Evolutionary conservation across 202 grass and related monocot genomes (phyloP).

Genomic region (Panicum virgatum): DNA sequence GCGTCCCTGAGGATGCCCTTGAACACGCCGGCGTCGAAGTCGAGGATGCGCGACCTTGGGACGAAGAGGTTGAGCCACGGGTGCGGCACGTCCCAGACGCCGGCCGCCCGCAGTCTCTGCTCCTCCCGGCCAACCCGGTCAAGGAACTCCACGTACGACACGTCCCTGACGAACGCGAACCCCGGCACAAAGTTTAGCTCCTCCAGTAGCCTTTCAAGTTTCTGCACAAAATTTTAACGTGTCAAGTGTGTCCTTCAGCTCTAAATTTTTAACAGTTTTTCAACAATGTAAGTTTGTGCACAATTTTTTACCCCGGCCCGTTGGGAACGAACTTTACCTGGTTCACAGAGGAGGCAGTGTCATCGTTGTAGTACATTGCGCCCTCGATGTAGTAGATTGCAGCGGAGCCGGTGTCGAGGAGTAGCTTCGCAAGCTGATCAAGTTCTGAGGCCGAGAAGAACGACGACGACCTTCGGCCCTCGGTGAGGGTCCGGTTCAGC

Average conservation of each 20-base stretch:
- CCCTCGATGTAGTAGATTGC: constrained; percentile 27
- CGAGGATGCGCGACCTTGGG: constrained; percentile 48
- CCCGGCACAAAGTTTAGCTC: constrained; percentile 48
- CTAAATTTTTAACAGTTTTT: background rate
- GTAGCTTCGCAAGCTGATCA: constrained; percentile 12
- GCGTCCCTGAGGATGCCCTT: constrained; percentile 45
- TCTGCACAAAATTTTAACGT: constrained; percentile 19
- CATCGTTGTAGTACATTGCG: constrained; percentile 8
- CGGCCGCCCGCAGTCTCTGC: constrained; percentile 42
- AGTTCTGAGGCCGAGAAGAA: constrained; percentile 45
- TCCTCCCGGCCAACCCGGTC: constrained; percentile 50
- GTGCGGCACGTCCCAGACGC: constrained; percentile 56
- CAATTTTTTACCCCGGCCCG: too few species aligned
- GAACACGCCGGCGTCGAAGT: constrained; percentile 59
- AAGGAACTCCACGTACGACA: constrained; percentile 53
- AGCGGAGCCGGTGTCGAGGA: background rate
- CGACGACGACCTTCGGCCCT: constrained; percentile 44
- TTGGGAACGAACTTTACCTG: background rate
- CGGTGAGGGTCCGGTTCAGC: constrained; percentile 36
- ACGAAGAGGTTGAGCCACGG: constrained; percentile 72
- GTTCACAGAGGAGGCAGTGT: background rate
- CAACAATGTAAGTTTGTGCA: too few species aligned
- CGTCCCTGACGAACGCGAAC: constrained; percentile 42
- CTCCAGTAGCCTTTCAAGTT: constrained; percentile 40
- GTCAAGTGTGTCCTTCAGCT: background rate